Percentiles rank a stretch among this genome's conserved stretches.
phyloP scores from a whole-genome alignment of 2,329 filamentous ascomycete genomes.

The Podosphaera xanthii region DNA sequence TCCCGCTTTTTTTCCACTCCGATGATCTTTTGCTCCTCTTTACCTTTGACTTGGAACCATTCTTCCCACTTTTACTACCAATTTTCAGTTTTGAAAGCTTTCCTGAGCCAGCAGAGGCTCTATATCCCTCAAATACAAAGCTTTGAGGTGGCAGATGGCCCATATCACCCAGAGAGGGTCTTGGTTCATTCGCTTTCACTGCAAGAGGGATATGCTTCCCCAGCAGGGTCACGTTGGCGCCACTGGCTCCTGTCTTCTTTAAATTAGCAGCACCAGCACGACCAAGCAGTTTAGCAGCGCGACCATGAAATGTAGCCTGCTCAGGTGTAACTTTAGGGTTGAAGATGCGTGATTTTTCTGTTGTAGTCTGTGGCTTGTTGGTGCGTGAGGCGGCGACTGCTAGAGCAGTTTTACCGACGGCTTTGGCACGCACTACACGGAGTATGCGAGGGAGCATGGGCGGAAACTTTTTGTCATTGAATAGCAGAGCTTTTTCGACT shows the following conservation, averaged over 20 bases:
- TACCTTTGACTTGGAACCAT: slow-evolving; percentile 22
- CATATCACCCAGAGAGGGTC: slow-evolving; percentile 9
- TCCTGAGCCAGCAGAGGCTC: slow-evolving; percentile 44
- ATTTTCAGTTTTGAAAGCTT: slow-evolving; percentile 38
- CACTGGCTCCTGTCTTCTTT: slow-evolving; percentile 12
- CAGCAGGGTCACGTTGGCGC: slow-evolving; percentile 11
- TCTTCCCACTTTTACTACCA: slow-evolving; percentile 27
- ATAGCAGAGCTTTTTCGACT: slow-evolving; percentile 74
- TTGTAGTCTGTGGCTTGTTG: slow-evolving; percentile 18
- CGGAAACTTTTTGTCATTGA: slow-evolving; percentile 79
- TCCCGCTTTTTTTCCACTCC: slow-evolving; percentile 18
- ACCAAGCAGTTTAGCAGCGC: slow-evolving; percentile 52
- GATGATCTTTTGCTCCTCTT: slow-evolving; percentile 16
- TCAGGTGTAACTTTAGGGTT: slow-evolving; percentile 47
- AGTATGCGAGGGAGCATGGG: slow-evolving; percentile 79
- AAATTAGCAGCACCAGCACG: slow-evolving; percentile 33
- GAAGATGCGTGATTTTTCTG: slow-evolving; percentile 23
- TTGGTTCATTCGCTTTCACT: slow-evolving; percentile 1
- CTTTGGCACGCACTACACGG: slow-evolving; percentile 55
- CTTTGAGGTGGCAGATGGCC: slow-evolving; percentile 36
- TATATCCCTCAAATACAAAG: slow-evolving; percentile 62
- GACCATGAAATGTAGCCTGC: slow-evolving; percentile 47
- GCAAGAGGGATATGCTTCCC: slow-evolving; percentile 5
- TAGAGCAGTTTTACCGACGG: slow-evolving; percentile 19
- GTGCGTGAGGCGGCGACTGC: slow-evolving; percentile 6